Percentiles rank a stretch among this genome's conserved stretches.
Conservation (phyloP, 202 grass and related monocot species). For the Cymbopogon flexuosus region DNA sequence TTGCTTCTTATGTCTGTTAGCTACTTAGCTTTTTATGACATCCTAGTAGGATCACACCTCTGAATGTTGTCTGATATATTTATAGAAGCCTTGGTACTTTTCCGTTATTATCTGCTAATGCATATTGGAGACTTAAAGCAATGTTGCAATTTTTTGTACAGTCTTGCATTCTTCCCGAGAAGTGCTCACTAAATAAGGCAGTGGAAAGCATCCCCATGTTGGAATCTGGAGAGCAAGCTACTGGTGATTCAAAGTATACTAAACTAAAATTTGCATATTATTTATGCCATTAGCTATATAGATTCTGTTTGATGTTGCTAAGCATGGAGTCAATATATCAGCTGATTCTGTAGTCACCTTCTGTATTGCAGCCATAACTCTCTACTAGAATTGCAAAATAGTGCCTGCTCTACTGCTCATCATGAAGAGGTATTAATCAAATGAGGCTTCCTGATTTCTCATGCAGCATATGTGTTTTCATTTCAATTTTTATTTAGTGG, state of each 20-base stretch:
- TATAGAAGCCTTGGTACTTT: not conserved
- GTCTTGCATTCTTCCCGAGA: slow-evolving; percentile 20
- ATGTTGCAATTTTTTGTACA: slow-evolving; percentile 17
- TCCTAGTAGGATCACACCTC: not conserved
- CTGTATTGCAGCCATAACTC: slow-evolving; percentile 36
- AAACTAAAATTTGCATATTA: not conserved
- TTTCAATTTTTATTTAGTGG: slow-evolving; percentile 5
- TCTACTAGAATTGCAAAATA: slow-evolving; percentile 28
- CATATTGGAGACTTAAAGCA: slow-evolving; percentile 3
- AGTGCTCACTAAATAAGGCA: slow-evolving; percentile 25
- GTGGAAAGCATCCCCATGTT: slow-evolving; percentile 15
- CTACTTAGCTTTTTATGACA: slow-evolving; percentile 5
- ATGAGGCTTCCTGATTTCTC: not conserved
- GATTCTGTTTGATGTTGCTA: slow-evolving; percentile 25
- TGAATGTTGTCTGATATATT: not conserved
- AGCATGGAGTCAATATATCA: not conserved
- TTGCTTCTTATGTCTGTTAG: not conserved
- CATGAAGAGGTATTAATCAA: slow-evolving; percentile 19
- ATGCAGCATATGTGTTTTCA: not conserved
- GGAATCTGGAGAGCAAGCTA: slow-evolving; percentile 31
- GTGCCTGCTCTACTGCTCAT: slow-evolving; percentile 11
- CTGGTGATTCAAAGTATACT: slow-evolving; percentile 31
- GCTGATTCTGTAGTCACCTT: slow-evolving; percentile 16
- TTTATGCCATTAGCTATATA: slow-evolving; percentile 31
- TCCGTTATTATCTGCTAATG: slow-evolving; percentile 1